Percentiles rank a stretch among this genome's conserved stretches.
phyloP scores from a whole-genome alignment of 164 flowering plant species.

The Berberis thunbergii region DNA sequence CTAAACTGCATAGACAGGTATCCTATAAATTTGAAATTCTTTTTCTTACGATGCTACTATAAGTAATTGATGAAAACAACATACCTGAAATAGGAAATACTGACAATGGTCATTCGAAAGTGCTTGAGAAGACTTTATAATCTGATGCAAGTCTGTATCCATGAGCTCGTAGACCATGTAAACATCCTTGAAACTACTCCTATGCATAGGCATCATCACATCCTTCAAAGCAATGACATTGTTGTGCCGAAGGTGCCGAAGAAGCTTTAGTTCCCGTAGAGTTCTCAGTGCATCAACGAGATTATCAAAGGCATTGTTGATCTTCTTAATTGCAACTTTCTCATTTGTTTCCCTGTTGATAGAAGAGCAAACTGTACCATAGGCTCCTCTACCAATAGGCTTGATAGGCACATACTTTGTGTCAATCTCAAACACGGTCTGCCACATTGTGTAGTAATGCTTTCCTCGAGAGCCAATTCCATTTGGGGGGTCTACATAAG shows the following conservation, averaged over 20 bases:
- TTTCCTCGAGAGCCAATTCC: conserved; percentile 49
- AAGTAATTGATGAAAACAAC: neutral
- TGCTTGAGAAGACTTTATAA: conserved; percentile 70
- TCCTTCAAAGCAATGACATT: conserved; percentile 78
- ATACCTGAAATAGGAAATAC: conserved; percentile 74
- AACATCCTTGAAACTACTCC: conserved; percentile 66
- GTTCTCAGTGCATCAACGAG: conserved; percentile 72
- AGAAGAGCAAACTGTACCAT: conserved; percentile 58
- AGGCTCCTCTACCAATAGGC: conserved; percentile 41
- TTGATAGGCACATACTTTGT: conserved; percentile 76
- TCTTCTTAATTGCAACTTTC: conserved; percentile 85
- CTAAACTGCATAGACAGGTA: too few relatives aligned
- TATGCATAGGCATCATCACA: conserved; percentile 69
- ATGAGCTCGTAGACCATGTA: conserved; percentile 85
- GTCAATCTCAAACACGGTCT: conserved; percentile 77
- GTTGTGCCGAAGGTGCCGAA: conserved; percentile 67
- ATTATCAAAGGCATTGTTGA: conserved; percentile 66
- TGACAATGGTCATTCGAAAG: conserved; percentile 78
- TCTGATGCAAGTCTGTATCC: conserved; percentile 86
- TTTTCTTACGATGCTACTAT: too few relatives aligned
- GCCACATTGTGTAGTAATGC: conserved; percentile 88
- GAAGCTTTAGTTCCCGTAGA: conserved; percentile 71
- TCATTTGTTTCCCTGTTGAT: conserved; percentile 68
- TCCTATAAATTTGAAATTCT: too few relatives aligned
- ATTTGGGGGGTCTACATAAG: conserved; percentile 69